These are phyloP conservation scores for Styphnolobium japonicum DNA, from an alignment of 306 rosid species.

Conservation along the genomic window DNA sequence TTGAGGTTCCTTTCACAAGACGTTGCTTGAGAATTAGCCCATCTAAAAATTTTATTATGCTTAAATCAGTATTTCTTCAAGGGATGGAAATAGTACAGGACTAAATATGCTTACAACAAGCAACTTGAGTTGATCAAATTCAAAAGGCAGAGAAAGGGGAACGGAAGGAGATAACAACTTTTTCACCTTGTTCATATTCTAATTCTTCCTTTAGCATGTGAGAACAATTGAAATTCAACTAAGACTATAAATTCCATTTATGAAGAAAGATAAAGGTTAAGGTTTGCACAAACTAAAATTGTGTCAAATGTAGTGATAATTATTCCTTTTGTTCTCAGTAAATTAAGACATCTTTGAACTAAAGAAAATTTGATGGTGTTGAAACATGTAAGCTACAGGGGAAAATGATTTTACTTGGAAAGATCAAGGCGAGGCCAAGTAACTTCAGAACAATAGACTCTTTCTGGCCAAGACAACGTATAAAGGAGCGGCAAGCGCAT, in stretches of 20 bases:
- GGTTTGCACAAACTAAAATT: neutral
- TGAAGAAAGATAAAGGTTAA: neutral
- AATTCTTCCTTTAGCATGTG: too few species aligned
- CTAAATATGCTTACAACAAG: neutral
- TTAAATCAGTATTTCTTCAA: too few species aligned
- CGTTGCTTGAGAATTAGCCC: neutral
- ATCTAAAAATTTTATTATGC: neutral
- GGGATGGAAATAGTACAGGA: neutral
- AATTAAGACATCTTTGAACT: neutral
- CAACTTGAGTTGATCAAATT: neutral
- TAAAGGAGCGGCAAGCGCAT: slow-evolving; percentile 87
- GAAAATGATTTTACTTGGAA: slow-evolving; percentile 59
- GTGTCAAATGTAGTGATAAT: neutral
- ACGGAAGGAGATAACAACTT: neutral
- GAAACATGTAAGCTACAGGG: neutral
- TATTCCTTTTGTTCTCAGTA: neutral
- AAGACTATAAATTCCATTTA: neutral
- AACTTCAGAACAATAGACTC: slow-evolving; percentile 79
- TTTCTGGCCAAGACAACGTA: slow-evolving; percentile 88
- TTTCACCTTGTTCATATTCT: too few species aligned
- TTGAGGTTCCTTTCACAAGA: neutral
- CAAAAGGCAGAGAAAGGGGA: neutral
- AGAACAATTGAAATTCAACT: neutral
- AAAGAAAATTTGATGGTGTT: neutral
- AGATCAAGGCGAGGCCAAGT: slow-evolving; percentile 93